Evolutionary conservation across 192 early-diverging fungal genomes (phyloP).

Genomic region (Backusella luteola): DNA sequence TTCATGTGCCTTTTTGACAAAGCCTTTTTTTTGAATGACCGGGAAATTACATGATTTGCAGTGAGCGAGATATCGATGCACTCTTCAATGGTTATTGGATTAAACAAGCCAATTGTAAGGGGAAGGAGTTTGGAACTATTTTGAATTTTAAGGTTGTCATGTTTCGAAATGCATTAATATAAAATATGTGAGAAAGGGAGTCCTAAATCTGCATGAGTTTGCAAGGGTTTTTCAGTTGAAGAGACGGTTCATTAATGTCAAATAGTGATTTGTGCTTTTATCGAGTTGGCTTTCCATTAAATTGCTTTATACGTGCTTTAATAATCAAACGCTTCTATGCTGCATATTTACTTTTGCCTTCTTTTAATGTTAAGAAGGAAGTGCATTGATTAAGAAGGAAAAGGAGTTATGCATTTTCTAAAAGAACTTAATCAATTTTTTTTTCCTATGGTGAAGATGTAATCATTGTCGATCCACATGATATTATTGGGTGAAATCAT

Average conservation of each 20-base stretch:
- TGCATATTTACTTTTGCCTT: too few species aligned
- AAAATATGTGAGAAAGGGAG: not conserved
- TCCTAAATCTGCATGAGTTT: not conserved
- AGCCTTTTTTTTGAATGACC: not conserved
- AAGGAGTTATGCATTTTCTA: not conserved
- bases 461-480: not conserved
- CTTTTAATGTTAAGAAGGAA: too few species aligned
- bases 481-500: not conserved
- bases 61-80: too few species aligned
- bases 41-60: not conserved
- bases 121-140: not conserved
- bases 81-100: too few species aligned
- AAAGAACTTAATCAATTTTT: not conserved
- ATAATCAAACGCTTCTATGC: too few species aligned
- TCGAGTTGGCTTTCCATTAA: not conserved
- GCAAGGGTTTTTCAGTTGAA: not conserved
- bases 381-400: too few species aligned
- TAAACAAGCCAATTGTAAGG: not conserved
- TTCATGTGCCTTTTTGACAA: not conserved
- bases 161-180: slow-evolving; percentile 2
- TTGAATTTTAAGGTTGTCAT: not conserved
- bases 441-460: not conserved
- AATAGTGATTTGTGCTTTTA: not conserved
- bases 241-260: too few species aligned
- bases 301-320: too few species aligned